Conservation (phyloP, 345 rosid genomes). For the Angophora floribunda region DNA sequence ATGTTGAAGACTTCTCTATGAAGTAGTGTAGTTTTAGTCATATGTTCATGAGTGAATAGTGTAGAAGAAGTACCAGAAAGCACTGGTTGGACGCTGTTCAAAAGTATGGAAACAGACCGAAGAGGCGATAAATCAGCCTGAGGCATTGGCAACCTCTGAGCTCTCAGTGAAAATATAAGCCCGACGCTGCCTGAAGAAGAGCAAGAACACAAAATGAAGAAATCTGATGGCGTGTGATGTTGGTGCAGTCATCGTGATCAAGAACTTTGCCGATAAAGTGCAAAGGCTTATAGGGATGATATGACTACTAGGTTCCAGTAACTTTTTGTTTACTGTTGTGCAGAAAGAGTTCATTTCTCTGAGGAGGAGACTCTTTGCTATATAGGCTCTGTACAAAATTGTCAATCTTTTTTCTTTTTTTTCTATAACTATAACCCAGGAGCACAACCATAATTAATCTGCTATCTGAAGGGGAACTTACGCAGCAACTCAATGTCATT, state of each 20-base stretch:
- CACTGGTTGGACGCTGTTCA: conserved; percentile 78
- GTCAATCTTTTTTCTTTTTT: too few relatives aligned
- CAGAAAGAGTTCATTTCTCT: background rate
- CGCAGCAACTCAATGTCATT: background rate
- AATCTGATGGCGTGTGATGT: conserved; percentile 45
- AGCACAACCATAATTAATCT: background rate
- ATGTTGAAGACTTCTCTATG: background rate
- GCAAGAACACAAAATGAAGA: conserved; percentile 27
- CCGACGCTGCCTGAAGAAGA: conserved; percentile 34
- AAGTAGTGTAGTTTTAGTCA: background rate
- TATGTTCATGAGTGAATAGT: background rate
- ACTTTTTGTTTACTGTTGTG: background rate
- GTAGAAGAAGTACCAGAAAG: conserved; percentile 44
- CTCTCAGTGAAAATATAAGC: conserved; percentile 55
- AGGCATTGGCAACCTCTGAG: conserved; percentile 37
- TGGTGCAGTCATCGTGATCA: conserved; percentile 17
- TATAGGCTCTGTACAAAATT: background rate
- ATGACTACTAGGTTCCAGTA: background rate
- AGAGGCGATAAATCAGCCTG: conserved; percentile 52
- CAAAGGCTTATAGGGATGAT: background rate
- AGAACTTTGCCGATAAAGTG: conserved; percentile 29
- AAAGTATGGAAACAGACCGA: conserved; percentile 52
- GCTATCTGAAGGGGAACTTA: background rate
- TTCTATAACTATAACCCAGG: background rate
- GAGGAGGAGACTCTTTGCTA: background rate